Conservation (phyloP, 306 rosid species). For the Dicorynia guianensis region DNA sequence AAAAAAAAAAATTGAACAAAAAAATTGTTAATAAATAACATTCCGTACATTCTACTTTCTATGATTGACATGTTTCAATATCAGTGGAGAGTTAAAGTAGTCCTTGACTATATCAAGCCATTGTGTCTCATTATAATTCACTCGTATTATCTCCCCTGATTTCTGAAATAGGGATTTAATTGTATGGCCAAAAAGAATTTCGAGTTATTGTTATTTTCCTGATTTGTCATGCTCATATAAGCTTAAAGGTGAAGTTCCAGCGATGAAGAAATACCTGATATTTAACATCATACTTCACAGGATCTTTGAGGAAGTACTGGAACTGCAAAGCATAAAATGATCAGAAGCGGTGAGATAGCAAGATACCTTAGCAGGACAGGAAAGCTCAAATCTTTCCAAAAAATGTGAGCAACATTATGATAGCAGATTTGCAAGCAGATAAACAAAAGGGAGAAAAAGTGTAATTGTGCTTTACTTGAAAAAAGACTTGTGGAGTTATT, state of each 20-base stretch:
- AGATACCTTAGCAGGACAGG: background rate
- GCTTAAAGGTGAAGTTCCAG: constrained; percentile 14
- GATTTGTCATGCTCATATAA: background rate
- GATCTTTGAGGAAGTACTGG: constrained; percentile 59
- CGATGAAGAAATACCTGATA: constrained; percentile 51
- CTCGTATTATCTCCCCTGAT: background rate
- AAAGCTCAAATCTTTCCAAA: background rate
- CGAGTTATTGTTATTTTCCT: no score
- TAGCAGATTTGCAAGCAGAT: background rate
- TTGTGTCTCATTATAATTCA: background rate
- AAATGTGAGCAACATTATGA: no score
- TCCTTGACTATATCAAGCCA: background rate
- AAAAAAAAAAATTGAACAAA: background rate
- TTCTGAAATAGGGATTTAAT: background rate
- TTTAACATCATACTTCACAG: constrained; percentile 61
- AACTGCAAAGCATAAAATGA: constrained; percentile 47
- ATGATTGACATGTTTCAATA: no score
- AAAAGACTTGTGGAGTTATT: constrained; percentile 82
- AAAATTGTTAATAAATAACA: no score
- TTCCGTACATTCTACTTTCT: no score
- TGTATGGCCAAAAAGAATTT: background rate
- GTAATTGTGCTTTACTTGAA: constrained; percentile 70
- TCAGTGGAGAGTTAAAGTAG: no score
- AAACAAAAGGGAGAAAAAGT: background rate
- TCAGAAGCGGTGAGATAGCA: constrained; percentile 24